Percentiles rank a stretch among this genome's conserved stretches.
Conservation (phyloP, 208 protist genomes). For the Angomonas deanei region DNA sequence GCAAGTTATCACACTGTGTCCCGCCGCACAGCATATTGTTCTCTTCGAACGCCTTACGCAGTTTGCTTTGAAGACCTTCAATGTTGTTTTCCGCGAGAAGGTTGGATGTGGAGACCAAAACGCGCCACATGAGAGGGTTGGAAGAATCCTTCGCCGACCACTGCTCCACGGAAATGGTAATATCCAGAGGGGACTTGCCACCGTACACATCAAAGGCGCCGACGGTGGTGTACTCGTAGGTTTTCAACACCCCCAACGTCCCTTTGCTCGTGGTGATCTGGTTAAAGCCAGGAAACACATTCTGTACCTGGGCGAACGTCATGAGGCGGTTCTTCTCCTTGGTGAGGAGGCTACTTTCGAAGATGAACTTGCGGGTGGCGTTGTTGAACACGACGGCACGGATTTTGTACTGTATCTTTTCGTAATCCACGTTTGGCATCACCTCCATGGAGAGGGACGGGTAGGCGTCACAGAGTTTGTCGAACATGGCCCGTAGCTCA, state of each 20-base stretch:
- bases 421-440: conserved; percentile 79
- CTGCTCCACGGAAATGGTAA: conserved; percentile 43
- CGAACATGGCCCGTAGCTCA: conserved; percentile 55
- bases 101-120: conserved; percentile 39
- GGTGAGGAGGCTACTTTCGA: conserved; percentile 53
- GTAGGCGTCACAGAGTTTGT: conserved; percentile 40
- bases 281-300: conserved; percentile 73
- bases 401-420: conserved; percentile 48
- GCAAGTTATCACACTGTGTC: conserved; percentile 14
- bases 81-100: conserved; percentile 46
- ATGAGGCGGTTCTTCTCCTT: conserved; percentile 48
- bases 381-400: conserved; percentile 31
- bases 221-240: conserved; percentile 15
- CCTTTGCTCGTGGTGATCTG: conserved; percentile 15
- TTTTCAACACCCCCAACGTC: conserved; percentile 15
- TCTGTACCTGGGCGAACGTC: conserved; percentile 62
- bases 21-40: conserved; percentile 19
- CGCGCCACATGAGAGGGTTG: conserved; percentile 41
- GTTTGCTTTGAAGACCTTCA: conserved; percentile 7
- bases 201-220: conserved; percentile 47
- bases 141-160: conserved; percentile 20
- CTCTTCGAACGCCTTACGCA: conserved; percentile 18
- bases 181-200: conserved; percentile 43
- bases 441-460: conserved; percentile 69
- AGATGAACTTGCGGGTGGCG: conserved; percentile 35